Percentiles rank a stretch among this genome's conserved stretches.
Evolutionary conservation across 345 rosid species (phyloP).

Genomic region (Eutrema japonicum): DNA sequence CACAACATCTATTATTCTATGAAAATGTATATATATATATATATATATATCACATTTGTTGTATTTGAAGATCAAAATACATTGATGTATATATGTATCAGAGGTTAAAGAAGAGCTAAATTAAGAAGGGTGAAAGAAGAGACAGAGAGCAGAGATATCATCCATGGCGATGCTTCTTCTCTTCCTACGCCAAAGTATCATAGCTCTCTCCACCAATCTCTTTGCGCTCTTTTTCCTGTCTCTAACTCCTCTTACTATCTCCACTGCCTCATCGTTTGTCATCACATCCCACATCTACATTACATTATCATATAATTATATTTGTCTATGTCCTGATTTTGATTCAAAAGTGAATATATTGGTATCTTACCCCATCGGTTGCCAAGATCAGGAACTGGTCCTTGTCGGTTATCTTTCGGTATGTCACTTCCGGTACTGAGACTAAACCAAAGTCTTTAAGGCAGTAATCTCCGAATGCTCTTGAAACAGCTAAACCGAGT

Average conservation of each 20-base stretch:
- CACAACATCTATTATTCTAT: slow-evolving; percentile 1
- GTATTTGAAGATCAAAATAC: slow-evolving; percentile 23
- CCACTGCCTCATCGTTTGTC: slow-evolving; percentile 77
- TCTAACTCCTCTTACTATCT: slow-evolving; percentile 58
- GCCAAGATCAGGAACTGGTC: slow-evolving; percentile 84
- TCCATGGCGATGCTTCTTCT: slow-evolving; percentile 72
- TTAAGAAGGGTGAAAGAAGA: slow-evolving; percentile 59
- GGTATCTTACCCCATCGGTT: slow-evolving; percentile 69
- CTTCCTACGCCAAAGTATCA: slow-evolving; percentile 71
- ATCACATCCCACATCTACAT: slow-evolving; percentile 86
- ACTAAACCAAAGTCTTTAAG: slow-evolving; percentile 84
- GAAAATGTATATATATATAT: slow-evolving; percentile 8
- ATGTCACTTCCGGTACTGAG: slow-evolving; percentile 72
- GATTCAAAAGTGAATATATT: background rate
- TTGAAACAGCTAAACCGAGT: slow-evolving; percentile 78
- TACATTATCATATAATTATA: background rate
- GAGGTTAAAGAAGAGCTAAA: slow-evolving; percentile 14
- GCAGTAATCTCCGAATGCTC: slow-evolving; percentile 89
- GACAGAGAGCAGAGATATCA: slow-evolving; percentile 86
- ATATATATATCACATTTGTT: slow-evolving; percentile 4
- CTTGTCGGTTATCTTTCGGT: slow-evolving; percentile 54
- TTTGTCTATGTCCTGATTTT: slow-evolving; percentile 2
- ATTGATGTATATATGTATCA: slow-evolving; percentile 2
- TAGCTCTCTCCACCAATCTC: slow-evolving; percentile 70
- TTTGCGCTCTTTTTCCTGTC: slow-evolving; percentile 69